A percentile compares a stretch with the other conserved stretches of the same genome.
phyloP scores from a whole-genome alignment of 805 yeast species.

The Babjeviella inositovora region DNA sequence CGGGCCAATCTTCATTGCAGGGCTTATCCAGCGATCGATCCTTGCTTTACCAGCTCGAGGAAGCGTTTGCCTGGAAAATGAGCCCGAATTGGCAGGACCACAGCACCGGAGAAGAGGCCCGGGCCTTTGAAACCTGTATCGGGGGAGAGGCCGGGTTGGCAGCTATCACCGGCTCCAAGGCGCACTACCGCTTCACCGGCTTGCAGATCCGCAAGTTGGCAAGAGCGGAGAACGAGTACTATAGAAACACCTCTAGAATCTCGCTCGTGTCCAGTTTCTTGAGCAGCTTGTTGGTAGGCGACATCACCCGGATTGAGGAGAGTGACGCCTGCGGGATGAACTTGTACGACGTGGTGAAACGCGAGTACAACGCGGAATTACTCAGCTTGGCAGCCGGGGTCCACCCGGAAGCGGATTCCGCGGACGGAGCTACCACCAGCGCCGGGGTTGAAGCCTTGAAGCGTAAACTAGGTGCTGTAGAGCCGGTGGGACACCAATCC shows the following conservation, averaged over 20 bases:
- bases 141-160: conserved; percentile 51
- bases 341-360: conserved; percentile 51
- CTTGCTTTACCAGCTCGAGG: conserved; percentile 27
- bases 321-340: conserved; percentile 94
- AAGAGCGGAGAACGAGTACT: conserved; percentile 29
- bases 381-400: conserved; percentile 37
- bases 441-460: conserved; percentile 22
- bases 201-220: conserved; percentile 74
- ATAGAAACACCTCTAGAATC: conserved; percentile 41
- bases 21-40: conserved; percentile 13
- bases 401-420: conserved; percentile 23
- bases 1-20: conserved; percentile 22
- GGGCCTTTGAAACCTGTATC: conserved; percentile 37
- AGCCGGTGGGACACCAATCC: conserved; percentile 28
- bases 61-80: conserved; percentile 41
- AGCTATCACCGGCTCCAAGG: conserved; percentile 64
- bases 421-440: too few species aligned
- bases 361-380: conserved; percentile 38
- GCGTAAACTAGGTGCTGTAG: conserved; percentile 34
- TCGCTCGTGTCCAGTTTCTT: conserved; percentile 69
- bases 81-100: conserved; percentile 97
- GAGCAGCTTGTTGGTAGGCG: conserved; percentile 54
- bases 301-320: conserved; percentile 51
- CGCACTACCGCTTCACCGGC: conserved; percentile 84
- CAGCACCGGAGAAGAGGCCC: conserved; percentile 59